These are phyloP conservation scores for Pachyrhizus erosus DNA, from an alignment of 306 rosid species.

Conservation along the genomic window DNA sequence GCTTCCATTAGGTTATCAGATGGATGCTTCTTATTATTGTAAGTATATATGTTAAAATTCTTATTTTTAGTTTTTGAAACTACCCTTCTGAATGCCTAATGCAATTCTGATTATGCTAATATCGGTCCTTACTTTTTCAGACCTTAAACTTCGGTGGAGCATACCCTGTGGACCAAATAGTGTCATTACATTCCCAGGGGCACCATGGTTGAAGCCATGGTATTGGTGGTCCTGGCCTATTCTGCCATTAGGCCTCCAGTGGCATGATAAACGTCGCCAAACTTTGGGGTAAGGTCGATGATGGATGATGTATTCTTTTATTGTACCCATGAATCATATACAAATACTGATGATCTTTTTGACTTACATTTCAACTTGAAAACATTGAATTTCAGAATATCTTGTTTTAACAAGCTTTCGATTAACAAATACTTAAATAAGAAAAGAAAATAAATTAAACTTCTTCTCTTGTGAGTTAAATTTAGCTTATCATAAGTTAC, in stretches of 20 bases:
- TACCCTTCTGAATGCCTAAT: neutral
- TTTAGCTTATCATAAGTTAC: no score
- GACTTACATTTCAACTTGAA: no score
- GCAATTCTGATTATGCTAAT: conserved; percentile 14
- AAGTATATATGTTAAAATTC: conserved; percentile 32
- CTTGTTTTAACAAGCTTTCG: no score
- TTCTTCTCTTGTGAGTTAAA: no score
- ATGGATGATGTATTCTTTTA: neutral
- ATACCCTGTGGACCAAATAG: conserved; percentile 98
- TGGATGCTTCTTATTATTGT: conserved; percentile 99
- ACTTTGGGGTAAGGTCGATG: conserved; percentile 74
- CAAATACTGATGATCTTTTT: no score
- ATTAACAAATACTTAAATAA: no score
- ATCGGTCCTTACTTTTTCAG: conserved; percentile 43
- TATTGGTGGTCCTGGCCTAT: conserved; percentile 99
- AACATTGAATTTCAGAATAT: neutral
- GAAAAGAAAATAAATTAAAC: no score
- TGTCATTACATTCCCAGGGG: conserved; percentile 94
- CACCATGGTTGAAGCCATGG: conserved; percentile 98
- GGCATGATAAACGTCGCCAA: conserved; percentile 78
- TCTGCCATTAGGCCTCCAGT: conserved; percentile 85
- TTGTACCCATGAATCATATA: neutral
- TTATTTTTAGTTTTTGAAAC: neutral
- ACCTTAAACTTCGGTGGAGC: conserved; percentile 88
- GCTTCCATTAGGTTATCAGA: conserved; percentile 95